These are phyloP conservation scores for Aureobasidium sp. DNA, from an alignment of 2,329 filamentous ascomycete genomes.

Conservation along the genomic window DNA sequence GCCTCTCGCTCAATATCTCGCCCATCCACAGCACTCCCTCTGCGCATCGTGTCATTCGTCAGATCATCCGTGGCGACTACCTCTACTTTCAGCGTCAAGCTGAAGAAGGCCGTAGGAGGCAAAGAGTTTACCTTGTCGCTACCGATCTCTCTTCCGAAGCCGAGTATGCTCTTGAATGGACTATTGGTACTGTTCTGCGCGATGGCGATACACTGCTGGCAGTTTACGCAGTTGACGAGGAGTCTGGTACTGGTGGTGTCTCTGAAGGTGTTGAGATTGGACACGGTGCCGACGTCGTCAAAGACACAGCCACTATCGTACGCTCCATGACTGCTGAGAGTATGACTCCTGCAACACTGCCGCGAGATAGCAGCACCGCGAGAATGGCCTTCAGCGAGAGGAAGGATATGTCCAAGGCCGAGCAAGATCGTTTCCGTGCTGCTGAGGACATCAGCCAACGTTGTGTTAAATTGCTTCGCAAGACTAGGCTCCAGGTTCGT, in stretches of 20 bases:
- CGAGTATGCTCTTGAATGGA: slow-evolving; percentile 93
- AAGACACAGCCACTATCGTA: slow-evolving; percentile 65
- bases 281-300: slow-evolving; percentile 66
- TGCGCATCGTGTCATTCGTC: slow-evolving; percentile 73
- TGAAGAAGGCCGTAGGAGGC: slow-evolving; percentile 66
- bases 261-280: slow-evolving; percentile 48
- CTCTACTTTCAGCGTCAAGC: slow-evolving; percentile 65
- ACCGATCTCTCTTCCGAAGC: slow-evolving; percentile 93
- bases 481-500: slow-evolving; percentile 85
- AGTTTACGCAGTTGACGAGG: slow-evolving; percentile 90
- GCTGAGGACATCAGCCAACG: slow-evolving; percentile 77
- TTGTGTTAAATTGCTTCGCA: slow-evolving; percentile 76
- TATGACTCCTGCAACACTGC: slow-evolving; percentile 14
- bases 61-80: slow-evolving; percentile 86
- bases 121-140: slow-evolving; percentile 89
- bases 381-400: neutral
- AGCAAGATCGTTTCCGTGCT: slow-evolving; percentile 72
- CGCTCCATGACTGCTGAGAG: slow-evolving; percentile 48
- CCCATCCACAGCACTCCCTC: slow-evolving; percentile 67
- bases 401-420: slow-evolving; percentile 41
- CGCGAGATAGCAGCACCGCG: slow-evolving; percentile 20
- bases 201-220: slow-evolving; percentile 91
- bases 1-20: slow-evolving; percentile 71
- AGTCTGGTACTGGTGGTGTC: slow-evolving; percentile 46
- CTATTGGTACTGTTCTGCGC: slow-evolving; percentile 85